Evolutionary conservation across 148 eudicot genomes (phyloP).

Genomic region (Camellia granthamiana): DNA sequence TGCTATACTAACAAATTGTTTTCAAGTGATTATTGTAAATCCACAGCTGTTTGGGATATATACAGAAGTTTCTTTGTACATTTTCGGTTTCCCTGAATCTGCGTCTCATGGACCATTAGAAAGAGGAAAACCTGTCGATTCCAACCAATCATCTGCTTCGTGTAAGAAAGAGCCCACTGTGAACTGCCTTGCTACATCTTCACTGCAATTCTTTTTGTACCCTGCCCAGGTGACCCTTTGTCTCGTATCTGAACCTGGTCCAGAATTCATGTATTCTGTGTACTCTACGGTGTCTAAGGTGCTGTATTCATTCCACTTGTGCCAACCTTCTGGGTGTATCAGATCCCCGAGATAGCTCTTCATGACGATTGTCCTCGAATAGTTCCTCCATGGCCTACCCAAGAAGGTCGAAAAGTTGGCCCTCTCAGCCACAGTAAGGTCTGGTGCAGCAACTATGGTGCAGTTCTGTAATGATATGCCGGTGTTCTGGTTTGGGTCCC

Average conservation of each 20-base stretch:
- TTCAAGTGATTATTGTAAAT: too few relatives aligned
- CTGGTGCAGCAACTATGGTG: conserved; percentile 43
- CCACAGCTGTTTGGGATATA: too few relatives aligned
- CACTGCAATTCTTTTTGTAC: conserved; percentile 46
- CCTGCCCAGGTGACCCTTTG: conserved; percentile 59
- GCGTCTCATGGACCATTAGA: conserved; percentile 25
- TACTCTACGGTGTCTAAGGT: conserved; percentile 61
- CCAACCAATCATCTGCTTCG: conserved; percentile 52
- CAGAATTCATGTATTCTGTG: conserved; percentile 54
- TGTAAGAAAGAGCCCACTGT: conserved; percentile 41
- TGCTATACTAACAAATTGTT: too few relatives aligned
- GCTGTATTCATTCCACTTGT: conserved; percentile 50
- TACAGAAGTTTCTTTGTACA: too few relatives aligned
- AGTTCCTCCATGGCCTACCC: conserved; percentile 75
- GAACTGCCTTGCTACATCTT: conserved; percentile 39
- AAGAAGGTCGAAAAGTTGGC: conserved; percentile 37
- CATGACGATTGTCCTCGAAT: conserved; percentile 54
- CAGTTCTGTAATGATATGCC: conserved; percentile 55
- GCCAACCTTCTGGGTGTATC: conserved; percentile 64
- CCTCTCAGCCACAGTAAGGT: conserved; percentile 30
- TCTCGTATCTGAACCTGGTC: conserved; percentile 63
- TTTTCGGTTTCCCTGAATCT: too few relatives aligned
- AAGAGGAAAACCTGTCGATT: conserved; percentile 42
- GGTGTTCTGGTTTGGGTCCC: conserved; percentile 63
- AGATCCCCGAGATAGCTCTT: conserved; percentile 60